phyloP scores from a whole-genome alignment of 192 early-diverging fungal genomes.

The Paraglomus brasilianum region DNA sequence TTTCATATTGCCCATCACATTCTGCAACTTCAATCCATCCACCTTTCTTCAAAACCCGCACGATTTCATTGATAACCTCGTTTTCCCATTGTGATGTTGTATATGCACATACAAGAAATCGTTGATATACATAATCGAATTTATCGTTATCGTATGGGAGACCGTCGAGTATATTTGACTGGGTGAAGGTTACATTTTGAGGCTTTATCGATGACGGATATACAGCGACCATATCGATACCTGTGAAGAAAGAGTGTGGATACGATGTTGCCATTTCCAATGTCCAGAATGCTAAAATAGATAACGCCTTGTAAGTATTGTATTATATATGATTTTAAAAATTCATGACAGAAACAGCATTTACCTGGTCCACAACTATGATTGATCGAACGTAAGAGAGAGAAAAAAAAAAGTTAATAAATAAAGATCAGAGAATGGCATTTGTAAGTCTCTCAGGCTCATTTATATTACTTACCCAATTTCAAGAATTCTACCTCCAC shows the following conservation, averaged over 20 bases:
- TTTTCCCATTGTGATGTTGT: constrained; percentile 19
- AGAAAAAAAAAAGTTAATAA: no score
- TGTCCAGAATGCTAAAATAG: no score
- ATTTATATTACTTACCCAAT: no score
- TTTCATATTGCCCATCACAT: background rate
- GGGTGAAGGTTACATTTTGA: constrained; percentile 34
- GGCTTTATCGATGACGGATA: constrained; percentile 40
- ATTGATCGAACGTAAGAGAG: no score
- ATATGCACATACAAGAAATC: constrained; percentile 33
- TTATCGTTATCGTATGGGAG: constrained; percentile 30
- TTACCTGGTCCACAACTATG: no score
- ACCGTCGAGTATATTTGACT: constrained; percentile 32
- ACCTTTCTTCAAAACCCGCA: background rate
- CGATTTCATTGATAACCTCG: constrained; percentile 2
- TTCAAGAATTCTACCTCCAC: constrained; percentile 13
- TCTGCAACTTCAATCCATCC: constrained; percentile 11
- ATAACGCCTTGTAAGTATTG: no score
- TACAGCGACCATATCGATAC: constrained; percentile 39
- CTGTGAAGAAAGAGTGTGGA: constrained; percentile 30
- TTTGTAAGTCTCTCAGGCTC: no score
- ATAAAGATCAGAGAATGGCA: no score
- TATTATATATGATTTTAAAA: no score
- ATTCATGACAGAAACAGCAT: no score
- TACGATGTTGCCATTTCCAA: background rate
- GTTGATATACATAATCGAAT: constrained; percentile 41